Conservation (phyloP, 2,329 filamentous ascomycete genomes). For the Hymenoscyphus scutula region DNA sequence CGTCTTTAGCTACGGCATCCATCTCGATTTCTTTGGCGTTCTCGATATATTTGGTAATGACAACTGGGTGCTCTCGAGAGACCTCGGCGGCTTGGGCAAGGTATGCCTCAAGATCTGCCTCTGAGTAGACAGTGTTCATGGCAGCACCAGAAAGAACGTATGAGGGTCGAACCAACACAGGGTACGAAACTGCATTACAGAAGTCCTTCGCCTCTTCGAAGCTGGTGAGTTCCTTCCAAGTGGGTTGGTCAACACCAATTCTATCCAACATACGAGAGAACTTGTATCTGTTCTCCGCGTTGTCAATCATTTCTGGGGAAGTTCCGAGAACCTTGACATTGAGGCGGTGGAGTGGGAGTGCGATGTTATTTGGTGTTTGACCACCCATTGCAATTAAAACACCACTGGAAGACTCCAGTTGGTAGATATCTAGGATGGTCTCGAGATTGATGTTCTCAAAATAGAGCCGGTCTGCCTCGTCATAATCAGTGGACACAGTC, state of each 20-base stretch:
- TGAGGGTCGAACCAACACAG: constrained; percentile 90
- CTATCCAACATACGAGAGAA: constrained; percentile 97
- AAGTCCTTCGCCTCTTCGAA: constrained; percentile 87
- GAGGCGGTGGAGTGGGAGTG: constrained; percentile 79
- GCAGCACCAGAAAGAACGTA: constrained; percentile 68
- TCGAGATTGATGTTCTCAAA: constrained; percentile 95
- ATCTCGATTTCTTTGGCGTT: constrained; percentile 99
- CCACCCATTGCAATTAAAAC: constrained; percentile 95
- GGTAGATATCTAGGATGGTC: constrained; percentile 89
- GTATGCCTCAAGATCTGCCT: constrained; percentile 86
- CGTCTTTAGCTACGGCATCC: constrained; percentile 92
- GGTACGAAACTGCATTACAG: constrained; percentile 85
- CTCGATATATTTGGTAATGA: constrained; percentile 99
- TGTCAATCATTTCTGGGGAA: constrained; percentile 98
- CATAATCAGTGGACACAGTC: constrained; percentile 86
- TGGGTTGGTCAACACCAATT: constrained; percentile 92
- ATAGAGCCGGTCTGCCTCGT: constrained; percentile 91
- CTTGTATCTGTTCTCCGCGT: constrained; percentile 95
- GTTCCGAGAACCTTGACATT: constrained; percentile 94
- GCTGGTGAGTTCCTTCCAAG: constrained; percentile 96
- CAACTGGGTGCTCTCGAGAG: constrained; percentile 91
- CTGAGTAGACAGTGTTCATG: constrained; percentile 99
- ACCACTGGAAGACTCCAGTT: constrained; percentile 77
- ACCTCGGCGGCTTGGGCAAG: constrained; percentile 89
- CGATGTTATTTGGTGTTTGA: constrained; percentile 97